Evolutionary conservation across 2,329 filamentous ascomycete species (phyloP), one percentile per base, ranked within the genome.

Genomic region (Exophiala aquamarina): DNA sequence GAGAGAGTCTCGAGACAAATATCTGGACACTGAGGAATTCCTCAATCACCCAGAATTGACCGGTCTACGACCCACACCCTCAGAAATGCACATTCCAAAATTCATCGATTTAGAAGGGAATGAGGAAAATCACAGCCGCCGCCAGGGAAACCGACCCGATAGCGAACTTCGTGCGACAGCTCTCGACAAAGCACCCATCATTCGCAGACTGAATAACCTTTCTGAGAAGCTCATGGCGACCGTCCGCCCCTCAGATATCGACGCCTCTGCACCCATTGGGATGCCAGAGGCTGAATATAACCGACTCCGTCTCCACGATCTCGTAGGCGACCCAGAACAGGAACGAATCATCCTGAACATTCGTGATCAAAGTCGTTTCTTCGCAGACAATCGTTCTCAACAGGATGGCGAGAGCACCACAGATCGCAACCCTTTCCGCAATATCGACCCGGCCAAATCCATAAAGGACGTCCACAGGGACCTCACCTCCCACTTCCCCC

Each of bases 61-160:
- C 19, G 73, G 71, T 11, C 64, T 66, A 17, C 63, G 70, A 1
- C 66, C 65, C 31, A 68, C 70, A 3, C 61, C 68, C 13, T 59
- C 79, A 55, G 72, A 83, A 3, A 73, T 83, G 26, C 79, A 85
- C 46, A 82, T 98, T 15, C 91, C 93, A 1, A 84, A 91, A 59
- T 91, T 94, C 55, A 91, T 98, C 58, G 87, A 98, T 64, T 70
- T 98, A 19, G 89, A 92, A 63, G 93, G 86, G 21, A 98, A 98
- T 62, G 93, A 97, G 69, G 88, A 93, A 66, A 92, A 98, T 61
- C 84, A 95, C 66, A 94, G 90, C 58, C 88, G 91, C 43, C 81
- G 85, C 61, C 84, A 79, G 60, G 93, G 93, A 40, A 97, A 98
- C 65, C 78, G 86, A 42, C 89, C 92, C 45, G 90, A 97, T 63